A percentile compares a stretch with the other conserved stretches of the same genome.
Evolutionary conservation across 305 asterid species (phyloP).

Genomic region (Solanum chacoense): DNA sequence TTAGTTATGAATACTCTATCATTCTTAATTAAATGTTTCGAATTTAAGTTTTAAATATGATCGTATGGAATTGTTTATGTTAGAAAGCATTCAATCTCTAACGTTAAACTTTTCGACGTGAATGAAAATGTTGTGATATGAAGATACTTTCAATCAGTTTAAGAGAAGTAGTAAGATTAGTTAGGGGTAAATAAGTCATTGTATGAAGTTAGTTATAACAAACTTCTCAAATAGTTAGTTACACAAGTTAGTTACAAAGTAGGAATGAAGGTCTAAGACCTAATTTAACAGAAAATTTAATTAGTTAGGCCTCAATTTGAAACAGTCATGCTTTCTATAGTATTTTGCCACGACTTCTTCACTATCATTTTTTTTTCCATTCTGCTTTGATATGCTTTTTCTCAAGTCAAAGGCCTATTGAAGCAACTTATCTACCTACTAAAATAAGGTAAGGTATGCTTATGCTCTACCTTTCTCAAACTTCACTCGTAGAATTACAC

Average conservation of each 20-base stretch:
- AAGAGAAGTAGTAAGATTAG: too few species aligned
- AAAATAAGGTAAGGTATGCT: neutral
- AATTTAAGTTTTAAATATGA: neutral
- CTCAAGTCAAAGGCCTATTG: neutral
- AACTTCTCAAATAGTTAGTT: too few species aligned
- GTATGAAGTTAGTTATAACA: too few species aligned
- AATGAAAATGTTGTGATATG: neutral
- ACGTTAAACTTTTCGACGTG: neutral
- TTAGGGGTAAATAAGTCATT: too few species aligned
- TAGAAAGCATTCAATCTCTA: neutral
- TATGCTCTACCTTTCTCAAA: neutral
- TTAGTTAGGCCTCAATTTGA: neutral
- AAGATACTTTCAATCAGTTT: too few species aligned
- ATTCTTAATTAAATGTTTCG: neutral
- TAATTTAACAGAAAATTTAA: neutral
- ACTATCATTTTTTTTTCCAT: neutral
- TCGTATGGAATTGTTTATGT: neutral
- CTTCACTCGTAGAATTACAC: neutral
- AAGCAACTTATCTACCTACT: neutral
- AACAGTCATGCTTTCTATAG: neutral
- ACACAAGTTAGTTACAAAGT: too few species aligned
- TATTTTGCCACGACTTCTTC: neutral
- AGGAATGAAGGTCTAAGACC: too few species aligned
- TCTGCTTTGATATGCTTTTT: neutral
- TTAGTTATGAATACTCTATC: too few species aligned